Evolutionary conservation across 2,329 filamentous ascomycete species (phyloP).

Genomic region (Epichloe hybrida): DNA sequence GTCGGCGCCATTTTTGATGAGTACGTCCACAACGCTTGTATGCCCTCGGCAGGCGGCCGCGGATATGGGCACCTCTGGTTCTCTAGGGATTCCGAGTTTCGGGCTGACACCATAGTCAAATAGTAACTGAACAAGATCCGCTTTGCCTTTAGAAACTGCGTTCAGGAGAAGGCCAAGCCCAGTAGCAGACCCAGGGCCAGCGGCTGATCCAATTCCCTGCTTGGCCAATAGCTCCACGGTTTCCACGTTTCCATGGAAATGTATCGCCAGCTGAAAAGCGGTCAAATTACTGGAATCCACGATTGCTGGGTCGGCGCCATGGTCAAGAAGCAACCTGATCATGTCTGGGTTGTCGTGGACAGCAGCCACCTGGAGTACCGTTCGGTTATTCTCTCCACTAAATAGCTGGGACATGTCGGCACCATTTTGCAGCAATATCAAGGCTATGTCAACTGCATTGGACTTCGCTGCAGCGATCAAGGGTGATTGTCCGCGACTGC

Average conservation of each 20-base stretch:
- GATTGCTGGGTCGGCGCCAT: not conserved
- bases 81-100: not conserved
- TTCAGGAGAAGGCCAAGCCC: not conserved
- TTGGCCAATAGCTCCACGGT: not conserved
- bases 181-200: not conserved
- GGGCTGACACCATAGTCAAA: not conserved
- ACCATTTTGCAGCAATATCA: not conserved
- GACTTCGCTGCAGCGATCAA: not conserved
- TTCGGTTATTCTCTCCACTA: not conserved
- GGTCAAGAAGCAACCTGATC: not conserved
- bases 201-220: not conserved
- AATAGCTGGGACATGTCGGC: not conserved
- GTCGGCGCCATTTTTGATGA: not conserved
- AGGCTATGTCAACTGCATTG: not conserved
- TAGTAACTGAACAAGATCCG: not conserved
- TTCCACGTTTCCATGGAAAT: not conserved
- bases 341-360: not conserved
- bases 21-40: not conserved
- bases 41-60: not conserved
- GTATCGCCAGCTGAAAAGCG: not conserved
- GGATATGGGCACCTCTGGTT: not conserved
- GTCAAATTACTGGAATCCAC: not conserved
- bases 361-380: not conserved
- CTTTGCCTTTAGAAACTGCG: not conserved
- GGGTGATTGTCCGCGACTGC: not conserved